Base-by-base conservation (phyloP, 78 protist species). In the Polysphondylium violaceum region DNA sequence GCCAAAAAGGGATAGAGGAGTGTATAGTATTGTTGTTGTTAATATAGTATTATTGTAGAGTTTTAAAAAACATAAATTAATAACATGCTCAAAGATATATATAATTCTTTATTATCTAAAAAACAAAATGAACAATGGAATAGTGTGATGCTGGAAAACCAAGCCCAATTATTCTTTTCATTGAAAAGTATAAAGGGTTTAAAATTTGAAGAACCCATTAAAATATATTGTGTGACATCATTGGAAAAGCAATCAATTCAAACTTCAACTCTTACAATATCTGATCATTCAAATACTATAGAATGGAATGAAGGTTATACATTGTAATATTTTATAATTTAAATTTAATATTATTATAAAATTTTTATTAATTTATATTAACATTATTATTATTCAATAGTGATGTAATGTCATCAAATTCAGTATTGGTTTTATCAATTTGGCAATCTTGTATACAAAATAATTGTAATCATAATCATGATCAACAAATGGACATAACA, bases 281-380 rank as follows among this genome's bases (percentile, higher is more conserved):
- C 8, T 50, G 51, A 41, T n/a, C 27, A 16, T 40, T 44, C 55
- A 8, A 14, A 58, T 35, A 23, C 31, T 40, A 83, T 83, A 8
- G 91, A 83, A 58, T 83, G 91, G 91, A 83, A 83, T 69, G 91
- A 83, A 69, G 91, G 91, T 17, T 83, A 83, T 53, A 83, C 91
- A 29, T 83, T 83, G 89, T 81, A 81, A 64, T 81, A 36, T 67
- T 19, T 19, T 31, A 12, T 17, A 58, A 58, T 12, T n/a, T 58
- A 21, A 21, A 6, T 58, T 58, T 12, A n/a, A 6, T 58, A 58
- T 21, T 21, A 12, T 21, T n/a, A 58, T 21, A 58, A 58, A 58
- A 58, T 17, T 5, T 73, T 11, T 3, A 3, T 50, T 44, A 4
- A 36, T 21, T n/a, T n/a, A 40, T 61, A 61, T 3, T 9, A 29